These are phyloP conservation scores for Neocatenulostroma microsporum DNA, from an alignment of 2,329 filamentous ascomycete genomes.

Conservation along the genomic window DNA sequence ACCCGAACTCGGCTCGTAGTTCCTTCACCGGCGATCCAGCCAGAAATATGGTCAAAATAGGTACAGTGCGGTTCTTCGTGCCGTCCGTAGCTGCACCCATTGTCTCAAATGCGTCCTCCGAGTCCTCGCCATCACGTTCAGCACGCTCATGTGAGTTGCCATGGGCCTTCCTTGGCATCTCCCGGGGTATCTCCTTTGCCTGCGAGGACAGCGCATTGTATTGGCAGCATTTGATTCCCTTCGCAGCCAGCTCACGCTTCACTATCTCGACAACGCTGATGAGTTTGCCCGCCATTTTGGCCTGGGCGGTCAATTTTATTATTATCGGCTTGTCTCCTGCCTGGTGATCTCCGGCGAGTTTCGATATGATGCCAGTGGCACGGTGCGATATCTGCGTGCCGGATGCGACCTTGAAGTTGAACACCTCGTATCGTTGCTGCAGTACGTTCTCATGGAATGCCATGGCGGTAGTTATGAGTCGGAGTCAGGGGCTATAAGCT, in stretches of 20 bases:
- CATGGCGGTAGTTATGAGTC: too few relatives aligned
- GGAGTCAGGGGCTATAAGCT: too few relatives aligned
- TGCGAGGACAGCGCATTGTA: constrained; percentile 25
- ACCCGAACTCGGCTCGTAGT: constrained; percentile 44
- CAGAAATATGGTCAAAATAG: constrained; percentile 55
- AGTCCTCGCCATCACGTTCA: constrained; percentile 15
- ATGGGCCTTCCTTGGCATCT: constrained; percentile 6
- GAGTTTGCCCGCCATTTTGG: constrained; percentile 50
- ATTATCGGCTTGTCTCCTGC: constrained; percentile 24
- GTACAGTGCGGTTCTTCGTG: constrained; percentile 41
- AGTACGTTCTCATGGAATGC: constrained; percentile 15
- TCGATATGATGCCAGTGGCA: constrained; percentile 19
- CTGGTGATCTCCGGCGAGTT: constrained; percentile 11
- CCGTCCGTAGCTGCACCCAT: constrained; percentile 34
- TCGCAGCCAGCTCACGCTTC: constrained; percentile 34
- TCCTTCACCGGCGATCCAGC: constrained; percentile 48
- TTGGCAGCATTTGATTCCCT: constrained; percentile 40
- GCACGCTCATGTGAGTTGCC: neutral
- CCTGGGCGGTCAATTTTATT: constrained; percentile 34
- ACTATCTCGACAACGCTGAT: constrained; percentile 59
- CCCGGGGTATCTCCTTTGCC: constrained; percentile 18
- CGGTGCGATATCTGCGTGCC: constrained; percentile 27
- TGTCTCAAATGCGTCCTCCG: constrained; percentile 23
- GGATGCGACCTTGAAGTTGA: constrained; percentile 20
- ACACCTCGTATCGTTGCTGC: constrained; percentile 16